Conservation (phyloP, 2,329 filamentous ascomycete genomes). For the Ophiostoma sp. region DNA sequence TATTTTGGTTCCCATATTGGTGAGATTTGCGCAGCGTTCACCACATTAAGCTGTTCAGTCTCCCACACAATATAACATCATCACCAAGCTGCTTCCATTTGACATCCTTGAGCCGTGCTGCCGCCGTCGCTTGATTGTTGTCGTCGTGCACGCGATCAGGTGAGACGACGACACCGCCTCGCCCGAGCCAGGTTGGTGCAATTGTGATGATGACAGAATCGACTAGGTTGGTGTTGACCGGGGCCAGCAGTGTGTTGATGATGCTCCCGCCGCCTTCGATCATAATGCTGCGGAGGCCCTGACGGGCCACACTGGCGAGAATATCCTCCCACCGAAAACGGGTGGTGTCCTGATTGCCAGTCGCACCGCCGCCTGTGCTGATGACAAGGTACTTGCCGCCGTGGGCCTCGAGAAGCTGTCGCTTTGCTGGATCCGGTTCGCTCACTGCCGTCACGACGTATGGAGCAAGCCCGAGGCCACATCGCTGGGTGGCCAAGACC, state of each 20-base stretch:
- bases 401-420: slow-evolving; percentile 40
- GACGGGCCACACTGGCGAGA: slow-evolving; percentile 49
- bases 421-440: slow-evolving; percentile 42
- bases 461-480: slow-evolving; percentile 64
- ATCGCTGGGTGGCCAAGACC: slow-evolving; percentile 58
- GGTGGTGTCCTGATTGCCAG: slow-evolving; percentile 29
- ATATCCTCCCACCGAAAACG: slow-evolving; percentile 61
- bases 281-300: slow-evolving; percentile 75
- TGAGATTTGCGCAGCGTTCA: background rate
- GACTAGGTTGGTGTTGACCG: slow-evolving; percentile 52
- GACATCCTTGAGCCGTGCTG: slow-evolving; percentile 60
- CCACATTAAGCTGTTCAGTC: slow-evolving; percentile 20
- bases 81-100: slow-evolving; percentile 74
- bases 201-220: slow-evolving; percentile 81
- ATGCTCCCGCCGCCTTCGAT: slow-evolving; percentile 80
- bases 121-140: slow-evolving; percentile 50
- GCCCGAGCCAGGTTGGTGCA: slow-evolving; percentile 83
- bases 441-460: slow-evolving; percentile 58
- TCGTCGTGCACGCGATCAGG: slow-evolving; percentile 54
- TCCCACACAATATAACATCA: slow-evolving; percentile 77
- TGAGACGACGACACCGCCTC: slow-evolving; percentile 71
- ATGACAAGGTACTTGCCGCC: slow-evolving; percentile 51
- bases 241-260: slow-evolving; percentile 72
- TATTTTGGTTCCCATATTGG: background rate
- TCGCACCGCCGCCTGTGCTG: slow-evolving; percentile 24